phyloP scores from a whole-genome alignment of 2,329 filamentous ascomycete species.

The Paracorniculantispora psalliotae region DNA sequence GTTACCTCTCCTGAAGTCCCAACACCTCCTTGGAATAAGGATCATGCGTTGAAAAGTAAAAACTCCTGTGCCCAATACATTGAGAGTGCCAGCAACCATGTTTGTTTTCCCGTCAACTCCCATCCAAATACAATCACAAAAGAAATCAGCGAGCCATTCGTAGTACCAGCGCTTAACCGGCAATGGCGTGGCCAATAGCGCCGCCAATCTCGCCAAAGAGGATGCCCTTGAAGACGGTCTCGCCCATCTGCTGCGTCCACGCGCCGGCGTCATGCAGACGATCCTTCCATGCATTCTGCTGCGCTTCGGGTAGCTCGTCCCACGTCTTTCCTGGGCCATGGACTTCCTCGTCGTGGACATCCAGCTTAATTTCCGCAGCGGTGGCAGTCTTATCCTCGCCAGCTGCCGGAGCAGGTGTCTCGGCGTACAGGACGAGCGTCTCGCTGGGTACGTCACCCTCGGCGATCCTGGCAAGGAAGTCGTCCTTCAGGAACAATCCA shows the following conservation, averaged over 20 bases:
- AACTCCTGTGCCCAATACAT: background rate
- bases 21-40: background rate
- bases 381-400: slow-evolving; percentile 18
- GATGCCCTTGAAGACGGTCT: slow-evolving; percentile 69
- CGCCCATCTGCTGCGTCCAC: slow-evolving; percentile 75
- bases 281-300: slow-evolving; percentile 65
- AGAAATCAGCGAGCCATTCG: background rate
- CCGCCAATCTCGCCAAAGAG: slow-evolving; percentile 70
- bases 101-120: background rate
- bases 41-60: background rate
- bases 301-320: slow-evolving; percentile 61
- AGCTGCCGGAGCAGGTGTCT: slow-evolving; percentile 19
- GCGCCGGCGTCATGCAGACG: slow-evolving; percentile 65
- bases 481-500: slow-evolving; percentile 24
- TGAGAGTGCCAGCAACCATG: background rate
- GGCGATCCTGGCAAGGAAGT: slow-evolving; percentile 34
- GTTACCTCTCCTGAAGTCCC: background rate
- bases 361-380: slow-evolving; percentile 31
- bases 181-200: slow-evolving; percentile 50
- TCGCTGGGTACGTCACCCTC: slow-evolving; percentile 30
- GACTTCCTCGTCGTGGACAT: slow-evolving; percentile 41
- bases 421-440: slow-evolving; percentile 34
- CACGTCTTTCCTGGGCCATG: slow-evolving; percentile 57
- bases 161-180: slow-evolving; percentile 24
- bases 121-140: background rate